phyloP scores from a whole-genome alignment of 192 early-diverging fungal genomes.

The Umbelopsis sp. region DNA sequence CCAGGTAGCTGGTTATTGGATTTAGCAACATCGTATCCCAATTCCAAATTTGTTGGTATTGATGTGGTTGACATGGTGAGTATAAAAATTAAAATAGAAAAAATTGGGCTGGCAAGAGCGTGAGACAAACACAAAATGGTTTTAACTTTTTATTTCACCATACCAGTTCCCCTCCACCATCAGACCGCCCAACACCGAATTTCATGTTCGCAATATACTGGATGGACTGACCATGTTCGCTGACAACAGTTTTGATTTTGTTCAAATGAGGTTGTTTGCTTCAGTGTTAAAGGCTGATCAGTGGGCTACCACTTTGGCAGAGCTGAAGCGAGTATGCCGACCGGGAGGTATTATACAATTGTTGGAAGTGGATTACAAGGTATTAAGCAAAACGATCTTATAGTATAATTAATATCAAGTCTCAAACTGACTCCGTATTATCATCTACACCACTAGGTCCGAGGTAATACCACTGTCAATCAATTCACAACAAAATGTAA shows the following conservation, averaged over 20 bases:
- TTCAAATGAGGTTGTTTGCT: conserved; percentile 32
- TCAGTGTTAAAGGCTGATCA: conserved; percentile 18
- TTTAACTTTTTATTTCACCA: conserved; percentile 20
- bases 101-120: not conserved
- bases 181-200: conserved; percentile 28
- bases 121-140: conserved; percentile 21
- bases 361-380: conserved; percentile 32
- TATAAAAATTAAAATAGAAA: conserved; percentile 11
- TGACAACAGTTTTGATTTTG: conserved; percentile 37
- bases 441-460: not conserved
- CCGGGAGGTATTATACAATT: conserved; percentile 36
- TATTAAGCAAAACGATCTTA: not conserved
- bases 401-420: not conserved
- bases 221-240: conserved; percentile 23
- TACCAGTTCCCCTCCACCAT: conserved; percentile 29
- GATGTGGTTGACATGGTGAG: not conserved
- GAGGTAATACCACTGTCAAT: not conserved
- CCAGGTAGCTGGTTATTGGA: conserved; percentile 34
- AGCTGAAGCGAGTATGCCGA: conserved; percentile 29
- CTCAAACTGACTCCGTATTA: not conserved
- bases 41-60: conserved; percentile 13
- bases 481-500: conserved; percentile 3
- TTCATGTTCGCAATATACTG: conserved; percentile 26
- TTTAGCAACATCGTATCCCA: not conserved
- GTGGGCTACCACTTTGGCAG: conserved; percentile 25